phyloP scores from a whole-genome alignment of 2,329 filamentous ascomycete genomes.

The Cladorrhinum sp. region DNA sequence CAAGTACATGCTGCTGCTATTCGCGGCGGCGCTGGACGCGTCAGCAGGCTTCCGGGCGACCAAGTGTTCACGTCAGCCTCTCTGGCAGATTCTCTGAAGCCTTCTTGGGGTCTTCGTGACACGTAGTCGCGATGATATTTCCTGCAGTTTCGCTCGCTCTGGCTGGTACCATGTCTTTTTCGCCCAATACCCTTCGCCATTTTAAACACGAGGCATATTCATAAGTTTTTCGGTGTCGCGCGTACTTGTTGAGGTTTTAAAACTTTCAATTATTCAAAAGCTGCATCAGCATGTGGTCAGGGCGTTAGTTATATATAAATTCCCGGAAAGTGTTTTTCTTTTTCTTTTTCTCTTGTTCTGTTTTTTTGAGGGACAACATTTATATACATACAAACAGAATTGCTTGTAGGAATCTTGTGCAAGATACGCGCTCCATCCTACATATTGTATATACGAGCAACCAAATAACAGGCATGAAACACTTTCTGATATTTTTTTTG shows the following conservation, averaged over 20 bases:
- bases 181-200: background rate
- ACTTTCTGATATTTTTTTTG: background rate
- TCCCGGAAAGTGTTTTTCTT: background rate
- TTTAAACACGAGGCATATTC: background rate
- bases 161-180: background rate
- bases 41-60: slow-evolving; percentile 79
- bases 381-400: background rate
- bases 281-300: slow-evolving; percentile 1
- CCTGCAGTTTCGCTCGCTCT: background rate
- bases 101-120: slow-evolving; percentile 54
- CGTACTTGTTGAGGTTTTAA: background rate
- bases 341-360: background rate
- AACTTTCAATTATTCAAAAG: background rate
- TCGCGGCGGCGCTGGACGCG: slow-evolving; percentile 77
- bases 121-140: background rate
- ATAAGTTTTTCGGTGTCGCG: background rate
- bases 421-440: background rate
- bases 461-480: background rate
- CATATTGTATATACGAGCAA: background rate
- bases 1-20: slow-evolving; percentile 66
- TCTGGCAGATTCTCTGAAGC: slow-evolving; percentile 58
- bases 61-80: slow-evolving; percentile 74
- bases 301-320: background rate
- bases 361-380: background rate
- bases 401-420: background rate